phyloP scores from a whole-genome alignment of 345 rosid species.

The Eucalyptus decipiens region DNA sequence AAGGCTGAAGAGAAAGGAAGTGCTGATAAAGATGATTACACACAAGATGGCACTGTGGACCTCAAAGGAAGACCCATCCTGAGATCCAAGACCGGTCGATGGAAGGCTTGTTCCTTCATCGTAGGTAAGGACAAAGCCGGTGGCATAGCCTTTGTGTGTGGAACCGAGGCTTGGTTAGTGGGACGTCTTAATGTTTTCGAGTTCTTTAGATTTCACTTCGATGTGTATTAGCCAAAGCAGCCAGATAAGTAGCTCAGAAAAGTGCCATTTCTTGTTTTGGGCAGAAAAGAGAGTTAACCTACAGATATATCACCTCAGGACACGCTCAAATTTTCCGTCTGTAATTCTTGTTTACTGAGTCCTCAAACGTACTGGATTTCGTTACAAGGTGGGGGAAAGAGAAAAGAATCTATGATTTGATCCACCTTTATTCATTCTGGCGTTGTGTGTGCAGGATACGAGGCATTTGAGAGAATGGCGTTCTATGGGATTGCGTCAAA shows the following conservation, averaged over 20 bases:
- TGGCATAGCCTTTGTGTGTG: not conserved
- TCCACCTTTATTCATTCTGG: not conserved
- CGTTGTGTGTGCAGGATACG: conserved; percentile 20
- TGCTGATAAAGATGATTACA: conserved; percentile 11
- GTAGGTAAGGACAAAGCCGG: conserved; percentile 7
- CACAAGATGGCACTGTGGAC: conserved; percentile 49
- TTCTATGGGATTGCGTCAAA: conserved; percentile 56
- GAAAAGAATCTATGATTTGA: not conserved
- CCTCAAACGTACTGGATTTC: not conserved
- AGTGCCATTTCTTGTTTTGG: not conserved
- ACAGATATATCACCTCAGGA: not conserved
- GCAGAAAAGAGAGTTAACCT: not conserved
- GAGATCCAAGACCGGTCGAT: conserved; percentile 34
- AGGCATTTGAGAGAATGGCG: conserved; percentile 67
- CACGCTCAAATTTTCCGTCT: not conserved
- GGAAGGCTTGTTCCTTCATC: conserved; percentile 48
- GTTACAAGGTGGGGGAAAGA: not conserved
- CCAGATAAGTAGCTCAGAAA: not conserved
- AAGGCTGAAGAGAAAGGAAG: conserved; percentile 1
- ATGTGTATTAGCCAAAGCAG: not conserved
- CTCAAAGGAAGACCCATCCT: conserved; percentile 30
- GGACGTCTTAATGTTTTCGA: not conserved
- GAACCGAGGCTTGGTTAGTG: not conserved
- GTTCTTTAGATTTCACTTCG: not conserved
- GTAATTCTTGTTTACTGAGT: not conserved